Conservation (phyloP, 2,329 filamentous ascomycete species). For the Phyllosticta citrichinensis region DNA sequence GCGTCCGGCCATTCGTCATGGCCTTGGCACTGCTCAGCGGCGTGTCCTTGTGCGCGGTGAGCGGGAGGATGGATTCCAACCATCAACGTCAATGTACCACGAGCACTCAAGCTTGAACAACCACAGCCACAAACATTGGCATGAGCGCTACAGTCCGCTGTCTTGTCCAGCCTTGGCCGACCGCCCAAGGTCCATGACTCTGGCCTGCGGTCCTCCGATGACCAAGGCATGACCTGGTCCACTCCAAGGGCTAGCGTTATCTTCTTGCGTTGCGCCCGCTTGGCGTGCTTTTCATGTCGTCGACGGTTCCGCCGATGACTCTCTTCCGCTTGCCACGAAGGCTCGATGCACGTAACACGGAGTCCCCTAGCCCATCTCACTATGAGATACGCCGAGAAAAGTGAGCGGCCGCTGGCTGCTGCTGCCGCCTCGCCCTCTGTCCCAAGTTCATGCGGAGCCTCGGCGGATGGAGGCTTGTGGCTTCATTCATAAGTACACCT, state of each 20-base stretch:
- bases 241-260: neutral
- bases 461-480: neutral
- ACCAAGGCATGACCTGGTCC: neutral
- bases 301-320: neutral
- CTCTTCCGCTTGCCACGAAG: neutral
- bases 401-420: neutral
- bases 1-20: neutral
- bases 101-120: neutral
- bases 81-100: neutral
- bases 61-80: neutral
- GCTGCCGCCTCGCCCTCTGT: neutral
- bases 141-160: constrained; percentile 9
- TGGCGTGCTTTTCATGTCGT: neutral
- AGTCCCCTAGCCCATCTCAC: neutral
- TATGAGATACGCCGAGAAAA: neutral
- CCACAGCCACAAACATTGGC: constrained; percentile 10
- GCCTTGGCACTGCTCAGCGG: neutral
- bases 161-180: constrained; percentile 8
- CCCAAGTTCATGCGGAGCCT: neutral
- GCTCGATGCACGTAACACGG: neutral
- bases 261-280: neutral
- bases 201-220: neutral
- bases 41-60: neutral
- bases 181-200: neutral
- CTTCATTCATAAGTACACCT: neutral